Base-by-base conservation (phyloP, 129 eudicot genomes). In the Erigeron canadensis region DNA sequence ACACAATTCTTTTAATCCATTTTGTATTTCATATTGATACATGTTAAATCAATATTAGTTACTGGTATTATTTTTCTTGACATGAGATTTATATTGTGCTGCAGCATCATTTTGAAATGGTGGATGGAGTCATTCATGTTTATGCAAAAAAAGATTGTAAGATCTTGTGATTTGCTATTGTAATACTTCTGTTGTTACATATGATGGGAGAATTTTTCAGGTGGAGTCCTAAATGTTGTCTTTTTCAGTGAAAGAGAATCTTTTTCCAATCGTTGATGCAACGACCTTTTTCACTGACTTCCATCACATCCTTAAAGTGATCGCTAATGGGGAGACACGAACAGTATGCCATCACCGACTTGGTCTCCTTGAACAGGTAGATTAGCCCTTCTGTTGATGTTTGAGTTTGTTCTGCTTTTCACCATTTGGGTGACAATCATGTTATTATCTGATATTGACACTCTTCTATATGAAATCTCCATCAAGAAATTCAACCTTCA, bases 61-160 rank as follows among this genome's bases (percentile, higher is more conserved):
- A 22, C 6, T 53, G 23, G 18, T 21, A 10, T 17, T n/a, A 42
- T 10, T 58, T 65, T 17, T 59, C 34, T 71, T 69, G 41, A 53
- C 68, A 28, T 28, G 34, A 28, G 34, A 28, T 28, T 28, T 23
- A 1, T 28, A 28, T 28, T 28, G 34, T 28, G 53, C 34, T 84
- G 73, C 97, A 95, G 99, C 99, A 95, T 69, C 71, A 81, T 72
- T 95, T 90, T 85, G 89, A 91, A 72, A 95, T 95, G 99, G 99
- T 90, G 79, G 99, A 95, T 73, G 99, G 99, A 59, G 99, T 95
- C 18, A 86, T 86, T 68, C 97, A 85, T 78, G 97, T 95, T 70
- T 95, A 95, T 73, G 91, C 86, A 16, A 95, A 81, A 80, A 84
- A 88, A 88, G 78, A 84, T 75, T 82, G 99, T 95, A 83, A 88